These are phyloP conservation scores for Tricholoma hemisulphureum DNA, from an alignment of 768 basidiomycete genomes.

Conservation along the genomic window DNA sequence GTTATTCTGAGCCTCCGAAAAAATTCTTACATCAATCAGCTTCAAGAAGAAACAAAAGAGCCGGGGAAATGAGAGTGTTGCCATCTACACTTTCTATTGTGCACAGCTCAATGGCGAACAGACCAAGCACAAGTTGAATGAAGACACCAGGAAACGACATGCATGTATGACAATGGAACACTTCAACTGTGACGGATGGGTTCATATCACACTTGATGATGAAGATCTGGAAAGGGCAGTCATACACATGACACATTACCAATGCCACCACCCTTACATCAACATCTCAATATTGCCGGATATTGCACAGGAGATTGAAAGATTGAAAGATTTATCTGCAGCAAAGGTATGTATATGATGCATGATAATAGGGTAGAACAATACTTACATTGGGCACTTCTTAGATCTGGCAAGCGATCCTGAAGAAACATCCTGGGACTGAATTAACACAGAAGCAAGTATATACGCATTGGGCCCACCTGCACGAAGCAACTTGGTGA, in stretches of 20 bases:
- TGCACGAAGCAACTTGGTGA: constrained; percentile 1
- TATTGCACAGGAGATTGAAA: background rate
- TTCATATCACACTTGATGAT: constrained; percentile 9
- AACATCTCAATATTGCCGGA: constrained; percentile 3
- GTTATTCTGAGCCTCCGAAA: background rate
- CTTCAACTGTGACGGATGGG: constrained; percentile 11
- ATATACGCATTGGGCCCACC: constrained; percentile 1
- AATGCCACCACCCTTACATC: constrained; percentile 4
- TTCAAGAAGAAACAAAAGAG: constrained; percentile 4
- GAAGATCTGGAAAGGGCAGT: background rate
- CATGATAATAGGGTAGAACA: too few relatives aligned
- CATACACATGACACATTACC: constrained; percentile 8
- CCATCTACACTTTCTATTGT: constrained; percentile 1
- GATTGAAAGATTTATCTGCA: background rate
- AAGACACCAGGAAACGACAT: constrained; percentile 5
- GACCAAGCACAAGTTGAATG: background rate
- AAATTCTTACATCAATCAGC: background rate
- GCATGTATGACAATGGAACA: constrained; percentile 13
- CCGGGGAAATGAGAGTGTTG: background rate
- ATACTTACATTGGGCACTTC: too few relatives aligned
- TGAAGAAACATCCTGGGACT: background rate
- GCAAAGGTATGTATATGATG: background rate
- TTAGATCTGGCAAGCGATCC: constrained; percentile 6
- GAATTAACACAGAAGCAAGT: constrained; percentile 6
- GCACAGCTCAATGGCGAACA: background rate